phyloP scores from a whole-genome alignment of 208 protist genomes.

The Trypanosoma brucei region DNA sequence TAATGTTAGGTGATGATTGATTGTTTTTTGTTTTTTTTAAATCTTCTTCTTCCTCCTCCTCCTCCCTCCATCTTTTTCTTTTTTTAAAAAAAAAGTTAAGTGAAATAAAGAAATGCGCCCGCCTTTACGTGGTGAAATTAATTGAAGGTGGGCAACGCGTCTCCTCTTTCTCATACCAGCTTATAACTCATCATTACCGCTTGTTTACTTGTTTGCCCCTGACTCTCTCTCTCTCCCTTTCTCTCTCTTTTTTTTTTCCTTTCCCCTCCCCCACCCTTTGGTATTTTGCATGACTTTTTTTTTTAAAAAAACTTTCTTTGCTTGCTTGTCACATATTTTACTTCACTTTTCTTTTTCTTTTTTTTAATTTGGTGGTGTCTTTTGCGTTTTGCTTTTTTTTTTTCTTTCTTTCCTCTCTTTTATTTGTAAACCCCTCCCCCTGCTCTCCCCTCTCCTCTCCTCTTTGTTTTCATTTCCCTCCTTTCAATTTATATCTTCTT shows the following conservation, averaged over 20 bases:
- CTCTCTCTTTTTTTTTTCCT: constrained; percentile 1
- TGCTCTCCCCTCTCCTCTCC: too few species aligned
- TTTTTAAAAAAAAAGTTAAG: not conserved
- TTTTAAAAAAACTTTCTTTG: not conserved
- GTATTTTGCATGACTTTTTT: too few species aligned
- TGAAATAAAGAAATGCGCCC: not conserved
- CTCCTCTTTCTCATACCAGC: too few species aligned
- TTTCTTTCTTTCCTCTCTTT: constrained; percentile 1
- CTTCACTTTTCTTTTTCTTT: not conserved
- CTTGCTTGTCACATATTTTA: not conserved
- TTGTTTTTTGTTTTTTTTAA: constrained; percentile 8
- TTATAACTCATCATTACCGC: not conserved
- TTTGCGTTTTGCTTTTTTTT: constrained; percentile 11
- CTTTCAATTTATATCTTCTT: too few species aligned
- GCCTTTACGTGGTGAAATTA: not conserved
- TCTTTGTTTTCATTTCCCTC: too few species aligned
- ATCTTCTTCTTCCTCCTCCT: constrained; percentile 1
- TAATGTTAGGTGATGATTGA: not conserved
- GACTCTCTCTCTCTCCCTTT: constrained; percentile 2
- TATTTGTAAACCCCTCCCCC: too few species aligned
- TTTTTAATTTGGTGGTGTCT: constrained; percentile 4
- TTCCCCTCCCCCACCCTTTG: too few species aligned
- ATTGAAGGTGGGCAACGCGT: not conserved
- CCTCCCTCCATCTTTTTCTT: constrained; percentile 2
- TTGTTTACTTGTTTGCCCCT: not conserved